Base-by-base conservation (phyloP, 495 filamentous ascomycete species). In the Tuber aestivum region DNA sequence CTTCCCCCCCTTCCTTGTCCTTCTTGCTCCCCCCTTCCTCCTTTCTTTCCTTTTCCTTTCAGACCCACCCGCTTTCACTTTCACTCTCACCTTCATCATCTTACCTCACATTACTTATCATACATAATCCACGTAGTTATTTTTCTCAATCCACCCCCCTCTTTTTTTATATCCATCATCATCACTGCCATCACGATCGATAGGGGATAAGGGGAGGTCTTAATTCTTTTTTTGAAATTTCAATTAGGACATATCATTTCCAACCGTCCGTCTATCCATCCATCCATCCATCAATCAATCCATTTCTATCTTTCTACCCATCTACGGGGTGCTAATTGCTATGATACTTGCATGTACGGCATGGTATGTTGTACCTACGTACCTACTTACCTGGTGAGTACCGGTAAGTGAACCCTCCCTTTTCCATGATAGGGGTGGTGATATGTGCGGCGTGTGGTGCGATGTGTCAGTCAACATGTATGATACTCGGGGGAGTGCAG, bases 171-270 rank as follows among this genome's bases (percentile, higher is more conserved):
- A 35, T 35, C 56, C 56, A 65, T 65, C 56, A 65, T 65, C 27
- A 65, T 35, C 27, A 16, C 14, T 27, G 12, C 27, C 56, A 61
- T 6, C n/a, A 16, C 56, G 3, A 7, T 32, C 56, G 32, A 65
- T 35, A 65, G 27, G 56, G 56, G n/a, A 56, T 56, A 7, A 50
- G 14, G 56, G 50, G n/a, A 9, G 27, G 27, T 27, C 56, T 65
- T 16, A 35, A 65, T 65, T 18, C 6, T 18, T 65, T 35, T 65
- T 65, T 65, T 65, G 27, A 35, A 65, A 65, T 65, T 65, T 65
- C 27, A 65, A 65, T 65, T 65, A 65, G 56, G 56, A 35, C 27
- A 65, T 65, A 65, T 65, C 56, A 65, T 65, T 61, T 61, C 50
- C n/a, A 14, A 2, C 23, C 27, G 18, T 35, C 32, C 4, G 21